Evolutionary conservation across 371 early-diverging fungal genomes (phyloP).

Genomic region (Rhizopus delemar): DNA sequence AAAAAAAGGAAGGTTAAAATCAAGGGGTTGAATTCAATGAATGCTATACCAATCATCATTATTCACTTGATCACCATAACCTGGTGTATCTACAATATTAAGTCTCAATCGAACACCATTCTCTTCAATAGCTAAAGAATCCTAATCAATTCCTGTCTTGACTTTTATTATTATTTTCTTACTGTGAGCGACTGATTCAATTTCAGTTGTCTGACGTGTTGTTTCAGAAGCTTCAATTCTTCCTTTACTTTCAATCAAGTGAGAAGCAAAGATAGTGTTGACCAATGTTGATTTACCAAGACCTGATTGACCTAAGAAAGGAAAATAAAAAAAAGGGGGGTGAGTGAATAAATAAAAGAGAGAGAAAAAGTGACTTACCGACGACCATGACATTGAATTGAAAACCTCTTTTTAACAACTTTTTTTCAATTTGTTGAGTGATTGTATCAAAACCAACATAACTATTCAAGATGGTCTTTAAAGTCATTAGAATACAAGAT

Average conservation of each 20-base stretch:
- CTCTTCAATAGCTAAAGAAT: slow-evolving; percentile 69
- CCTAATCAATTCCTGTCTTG: too few species aligned
- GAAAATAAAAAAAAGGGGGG: neutral
- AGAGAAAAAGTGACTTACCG: slow-evolving; percentile 52
- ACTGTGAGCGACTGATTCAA: slow-evolving; percentile 79
- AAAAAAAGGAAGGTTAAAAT: neutral
- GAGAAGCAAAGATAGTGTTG: slow-evolving; percentile 90
- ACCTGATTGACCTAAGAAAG: slow-evolving; percentile 86
- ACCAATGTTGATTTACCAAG: slow-evolving; percentile 98
- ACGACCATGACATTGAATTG: slow-evolving; percentile 94
- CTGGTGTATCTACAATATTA: slow-evolving; percentile 83
- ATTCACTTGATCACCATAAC: slow-evolving; percentile 81
- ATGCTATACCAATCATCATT: slow-evolving; percentile 78
- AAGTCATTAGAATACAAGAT: neutral
- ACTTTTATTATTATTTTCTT: slow-evolving; percentile 18
- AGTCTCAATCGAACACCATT: slow-evolving; percentile 80
- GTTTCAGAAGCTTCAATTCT: slow-evolving; percentile 71
- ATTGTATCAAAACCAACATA: slow-evolving; percentile 97
- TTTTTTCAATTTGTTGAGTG: slow-evolving; percentile 91
- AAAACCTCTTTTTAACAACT: slow-evolving; percentile 92
- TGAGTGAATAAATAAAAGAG: neutral
- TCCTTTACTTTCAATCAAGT: slow-evolving; percentile 83
- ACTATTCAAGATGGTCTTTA: slow-evolving; percentile 46
- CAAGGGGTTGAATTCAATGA: neutral
- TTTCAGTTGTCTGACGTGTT: slow-evolving; percentile 80